Base-by-base conservation (phyloP, 1,284 basidiomycete species). In the Ustilago shanxiensis region DNA sequence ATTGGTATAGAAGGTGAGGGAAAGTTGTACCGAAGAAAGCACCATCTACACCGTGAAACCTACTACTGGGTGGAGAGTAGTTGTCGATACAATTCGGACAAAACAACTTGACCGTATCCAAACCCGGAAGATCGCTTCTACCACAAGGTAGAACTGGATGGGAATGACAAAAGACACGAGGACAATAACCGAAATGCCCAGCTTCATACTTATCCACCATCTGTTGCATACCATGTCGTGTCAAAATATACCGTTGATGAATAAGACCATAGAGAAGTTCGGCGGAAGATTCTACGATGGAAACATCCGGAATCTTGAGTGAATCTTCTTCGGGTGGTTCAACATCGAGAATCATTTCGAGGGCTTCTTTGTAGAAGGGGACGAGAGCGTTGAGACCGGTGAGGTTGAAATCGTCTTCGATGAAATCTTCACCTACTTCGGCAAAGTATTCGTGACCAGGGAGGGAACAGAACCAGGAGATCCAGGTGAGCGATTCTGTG, bases 341-440 rank as follows among this genome's bases (percentile, higher is more conserved):
- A 59, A 99, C 96, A 87, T 99, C 97, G 69, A 99, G 88, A n/a
- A 99, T 95, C 97, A 99, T 99, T 88, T 99, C 97, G 91, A 99
- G 92, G 29, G 97, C 97, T 87, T 99, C 97, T 87, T 98, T 95
- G 94, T 97, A 99, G 86, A 99, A 99, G 10, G 97, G 89, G 1
- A 99, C 95, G 89, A 98, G 92, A 20, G 91, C 90, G 86, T 95
- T 95, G 77, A 99, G 88, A 1, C 97, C 97, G 0, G 97, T 99
- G 60, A 99, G 89, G 88, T 99, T 99, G 88, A 99, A 99, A 86
- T 99, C 97, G 87, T 99, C 97, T 86, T 99, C 97, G 87, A 99
- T 99, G 87, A 98, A 99, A 85, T 99, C 96, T 85, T 99, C 95
- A 61, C 93, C 91, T 22, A 98, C 95, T 58, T 87, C 85, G 24